Evolutionary conservation across 306 rosid genomes (phyloP).

Genomic region (Senna siamea): DNA sequence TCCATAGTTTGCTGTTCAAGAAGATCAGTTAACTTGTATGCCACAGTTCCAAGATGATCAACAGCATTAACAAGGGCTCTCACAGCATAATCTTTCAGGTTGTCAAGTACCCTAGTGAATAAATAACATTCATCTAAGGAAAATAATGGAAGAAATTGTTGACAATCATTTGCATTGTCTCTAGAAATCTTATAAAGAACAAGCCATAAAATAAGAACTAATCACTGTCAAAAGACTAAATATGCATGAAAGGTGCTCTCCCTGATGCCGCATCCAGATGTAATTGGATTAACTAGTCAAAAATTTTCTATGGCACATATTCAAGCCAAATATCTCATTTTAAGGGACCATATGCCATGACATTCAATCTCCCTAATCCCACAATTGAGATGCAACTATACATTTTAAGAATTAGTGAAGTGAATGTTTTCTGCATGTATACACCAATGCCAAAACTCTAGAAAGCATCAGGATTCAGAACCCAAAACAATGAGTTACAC

Average conservation of each 20-base stretch:
- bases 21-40: conserved; percentile 91
- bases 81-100: conserved; percentile 92
- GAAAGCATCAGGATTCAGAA: not conserved
- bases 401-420: conserved; percentile 5
- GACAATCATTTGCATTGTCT: conserved; percentile 4
- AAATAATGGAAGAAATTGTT: conserved; percentile 23
- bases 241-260: conserved; percentile 5
- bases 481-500: not conserved
- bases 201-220: not conserved
- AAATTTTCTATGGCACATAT: not conserved
- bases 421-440: conserved; percentile 13
- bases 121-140: conserved; percentile 22
- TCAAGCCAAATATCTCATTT: conserved; percentile 7
- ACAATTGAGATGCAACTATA: conserved; percentile 18
- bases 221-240: not conserved
- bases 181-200: not conserved
- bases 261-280: not conserved
- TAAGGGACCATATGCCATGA: conserved; percentile 7
- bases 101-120: conserved; percentile 79
- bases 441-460: not conserved
- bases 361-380: conserved; percentile 12
- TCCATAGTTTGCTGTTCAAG: conserved; percentile 86
- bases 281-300: conserved; percentile 1
- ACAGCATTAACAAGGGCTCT: conserved; percentile 96
- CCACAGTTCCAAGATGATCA: conserved; percentile 99